Percentiles rank a stretch among this genome's conserved stretches.
These are phyloP conservation scores for Verticillium dahliae DNA, from an alignment of 2,329 filamentous ascomycete genomes.

Conservation along the genomic window DNA sequence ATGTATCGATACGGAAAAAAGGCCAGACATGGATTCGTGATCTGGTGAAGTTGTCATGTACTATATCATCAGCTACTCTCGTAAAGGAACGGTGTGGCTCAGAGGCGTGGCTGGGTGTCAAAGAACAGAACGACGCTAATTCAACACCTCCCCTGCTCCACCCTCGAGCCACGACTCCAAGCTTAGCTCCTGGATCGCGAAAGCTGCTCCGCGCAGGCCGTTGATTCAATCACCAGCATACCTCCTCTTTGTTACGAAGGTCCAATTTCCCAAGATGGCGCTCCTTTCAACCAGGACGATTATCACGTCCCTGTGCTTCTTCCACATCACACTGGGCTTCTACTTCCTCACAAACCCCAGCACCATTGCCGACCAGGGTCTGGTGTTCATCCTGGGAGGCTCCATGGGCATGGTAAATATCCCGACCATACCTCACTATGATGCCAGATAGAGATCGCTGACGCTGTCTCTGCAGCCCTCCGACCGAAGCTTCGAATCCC, in stretches of 20 bases:
- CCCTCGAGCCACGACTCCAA: background rate
- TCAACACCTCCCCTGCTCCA: background rate
- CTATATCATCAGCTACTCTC: too few species aligned
- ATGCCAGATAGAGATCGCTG: background rate
- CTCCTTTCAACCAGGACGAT: slow-evolving; percentile 75
- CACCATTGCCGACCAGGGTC: slow-evolving; percentile 67
- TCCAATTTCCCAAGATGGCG: slow-evolving; percentile 53
- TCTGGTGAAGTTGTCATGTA: too few species aligned
- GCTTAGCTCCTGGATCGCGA: background rate
- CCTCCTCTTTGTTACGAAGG: background rate
- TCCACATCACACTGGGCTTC: slow-evolving; percentile 77
- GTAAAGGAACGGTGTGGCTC: too few species aligned
- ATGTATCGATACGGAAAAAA: too few species aligned
- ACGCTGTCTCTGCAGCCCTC: slow-evolving; percentile 41
- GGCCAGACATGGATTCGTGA: too few species aligned
- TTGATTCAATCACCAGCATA: background rate
- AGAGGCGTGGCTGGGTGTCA: too few species aligned
- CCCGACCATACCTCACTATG: background rate
- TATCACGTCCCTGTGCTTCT: slow-evolving; percentile 74
- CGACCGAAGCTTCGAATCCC: slow-evolving; percentile 59
- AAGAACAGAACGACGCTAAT: background rate
- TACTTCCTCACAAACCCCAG: slow-evolving; percentile 73
- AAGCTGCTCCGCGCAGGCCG: background rate
- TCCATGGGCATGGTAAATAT: slow-evolving; percentile 69
- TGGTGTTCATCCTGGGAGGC: slow-evolving; percentile 78